These are phyloP conservation scores for Coffea canephora DNA, from an alignment of 257 asterid species.

Conservation along the genomic window DNA sequence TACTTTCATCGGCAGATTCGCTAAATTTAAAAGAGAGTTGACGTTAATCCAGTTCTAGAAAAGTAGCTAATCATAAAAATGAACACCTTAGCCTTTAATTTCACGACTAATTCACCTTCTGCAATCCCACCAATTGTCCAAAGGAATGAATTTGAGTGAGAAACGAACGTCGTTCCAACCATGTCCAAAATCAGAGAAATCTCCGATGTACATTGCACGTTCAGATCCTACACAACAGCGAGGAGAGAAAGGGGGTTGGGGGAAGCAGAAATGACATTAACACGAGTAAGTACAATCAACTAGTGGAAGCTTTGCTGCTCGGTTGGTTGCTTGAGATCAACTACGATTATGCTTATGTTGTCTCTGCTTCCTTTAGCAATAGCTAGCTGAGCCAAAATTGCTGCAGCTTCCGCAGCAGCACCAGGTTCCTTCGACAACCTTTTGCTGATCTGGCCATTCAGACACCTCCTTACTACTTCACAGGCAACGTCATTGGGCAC, in stretches of 20 bases:
- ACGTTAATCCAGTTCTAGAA: not conserved
- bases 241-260: not conserved
- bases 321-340: constrained; percentile 32
- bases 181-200: too few species aligned
- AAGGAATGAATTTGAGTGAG: too few species aligned
- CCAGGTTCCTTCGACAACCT: not conserved
- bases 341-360: constrained; percentile 52
- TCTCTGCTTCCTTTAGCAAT: constrained; percentile 61
- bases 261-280: not conserved
- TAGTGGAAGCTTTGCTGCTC: not conserved
- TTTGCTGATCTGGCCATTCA: constrained; percentile 17
- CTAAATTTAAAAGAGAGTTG: not conserved
- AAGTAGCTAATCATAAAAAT: not conserved
- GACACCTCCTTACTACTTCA: constrained; percentile 32
- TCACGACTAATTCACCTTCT: not conserved
- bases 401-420: constrained; percentile 41
- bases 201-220: not conserved
- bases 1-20: not conserved
- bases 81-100: not conserved
- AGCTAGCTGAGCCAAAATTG: constrained; percentile 47
- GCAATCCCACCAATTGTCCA: too few species aligned
- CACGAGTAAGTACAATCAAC: not conserved
- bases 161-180: not conserved
- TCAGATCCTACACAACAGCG: not conserved
- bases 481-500: constrained; percentile 45